Percentiles rank a stretch among this genome's conserved stretches.
These are phyloP conservation scores for Blastobotrys petasosporus DNA, from an alignment of 1,139 yeast genomes.

Conservation along the genomic window DNA sequence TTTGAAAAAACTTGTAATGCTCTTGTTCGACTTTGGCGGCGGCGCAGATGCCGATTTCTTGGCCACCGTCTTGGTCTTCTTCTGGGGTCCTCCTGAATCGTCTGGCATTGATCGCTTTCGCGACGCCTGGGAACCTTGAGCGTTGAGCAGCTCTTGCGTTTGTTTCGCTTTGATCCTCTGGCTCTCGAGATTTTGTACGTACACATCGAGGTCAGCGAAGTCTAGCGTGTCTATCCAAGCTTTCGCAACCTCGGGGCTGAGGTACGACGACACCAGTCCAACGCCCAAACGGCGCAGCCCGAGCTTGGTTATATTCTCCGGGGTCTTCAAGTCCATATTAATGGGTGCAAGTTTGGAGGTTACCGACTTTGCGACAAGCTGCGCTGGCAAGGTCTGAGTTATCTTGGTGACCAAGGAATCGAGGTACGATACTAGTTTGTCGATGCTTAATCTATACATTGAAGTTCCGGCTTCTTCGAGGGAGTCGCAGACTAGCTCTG, in stretches of 20 bases:
- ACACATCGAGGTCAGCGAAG: constrained; percentile 18
- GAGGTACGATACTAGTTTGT: constrained; percentile 20
- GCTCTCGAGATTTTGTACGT: constrained; percentile 4
- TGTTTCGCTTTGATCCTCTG: constrained; percentile 8
- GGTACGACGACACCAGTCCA: constrained; percentile 29
- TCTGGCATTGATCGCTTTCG: too few species aligned
- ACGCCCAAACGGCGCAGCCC: constrained; percentile 28
- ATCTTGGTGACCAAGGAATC: constrained; percentile 17
- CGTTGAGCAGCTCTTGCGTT: constrained; percentile 12
- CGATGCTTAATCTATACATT: constrained; percentile 19
- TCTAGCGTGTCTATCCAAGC: constrained; percentile 21
- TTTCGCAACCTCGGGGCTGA: constrained; percentile 21
- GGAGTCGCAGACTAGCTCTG: constrained; percentile 13
- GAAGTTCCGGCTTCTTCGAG: constrained; percentile 16
- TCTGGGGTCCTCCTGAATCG: too few species aligned
- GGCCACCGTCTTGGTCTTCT: neutral
- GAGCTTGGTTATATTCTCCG: constrained; percentile 19
- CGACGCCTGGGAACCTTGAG: too few species aligned
- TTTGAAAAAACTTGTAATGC: constrained; percentile 24
- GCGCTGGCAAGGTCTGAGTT: constrained; percentile 12
- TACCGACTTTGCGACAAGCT: constrained; percentile 2
- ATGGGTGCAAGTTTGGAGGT: constrained; percentile 6
- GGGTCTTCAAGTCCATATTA: constrained; percentile 22
- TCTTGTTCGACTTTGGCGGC: constrained; percentile 19
- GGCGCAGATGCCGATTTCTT: constrained; percentile 4